Percentiles rank a stretch among this genome's conserved stretches.
Conservation (phyloP, 805 yeast species). For the Hanseniaspora valbyensis region DNA sequence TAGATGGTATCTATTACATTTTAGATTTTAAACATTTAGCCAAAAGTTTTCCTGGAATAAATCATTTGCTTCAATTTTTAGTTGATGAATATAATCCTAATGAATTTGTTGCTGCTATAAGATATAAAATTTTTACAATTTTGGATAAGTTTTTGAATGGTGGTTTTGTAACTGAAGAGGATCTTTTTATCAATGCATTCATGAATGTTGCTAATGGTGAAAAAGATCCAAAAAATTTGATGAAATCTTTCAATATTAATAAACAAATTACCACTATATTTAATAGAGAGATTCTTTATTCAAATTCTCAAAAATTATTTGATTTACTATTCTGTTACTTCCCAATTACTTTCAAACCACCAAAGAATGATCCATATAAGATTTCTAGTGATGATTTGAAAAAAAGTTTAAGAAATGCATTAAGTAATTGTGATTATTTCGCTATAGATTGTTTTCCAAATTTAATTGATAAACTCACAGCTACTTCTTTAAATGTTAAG, state of each 20-base stretch:
- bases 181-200: constrained; percentile 43
- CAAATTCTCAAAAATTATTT: constrained; percentile 56
- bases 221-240: constrained; percentile 83
- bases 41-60: constrained; percentile 26
- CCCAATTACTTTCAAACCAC: constrained; percentile 91
- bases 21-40: constrained; percentile 38
- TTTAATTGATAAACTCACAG: constrained; percentile 65
- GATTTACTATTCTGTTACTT: constrained; percentile 89
- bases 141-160: constrained; percentile 31
- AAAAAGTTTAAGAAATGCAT: constrained; percentile 45
- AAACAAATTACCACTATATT: constrained; percentile 35
- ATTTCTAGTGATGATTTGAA: constrained; percentile 69
- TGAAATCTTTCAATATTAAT: constrained; percentile 56
- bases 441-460: constrained; percentile 69
- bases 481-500: constrained; percentile 63
- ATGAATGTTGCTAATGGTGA: constrained; percentile 70
- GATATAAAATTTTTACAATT: constrained; percentile 49
- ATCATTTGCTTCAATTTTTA: constrained; percentile 23
- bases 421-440: constrained; percentile 49
- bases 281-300: constrained; percentile 30
- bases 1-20: constrained; percentile 43
- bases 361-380: constrained; percentile 69
- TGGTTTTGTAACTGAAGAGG: not conserved
- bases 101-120: constrained; percentile 47
- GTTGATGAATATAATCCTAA: constrained; percentile 42